These are phyloP conservation scores for Pythium rhizo-oryzae DNA, from an alignment of 352 stramenopile species.

Conservation along the genomic window DNA sequence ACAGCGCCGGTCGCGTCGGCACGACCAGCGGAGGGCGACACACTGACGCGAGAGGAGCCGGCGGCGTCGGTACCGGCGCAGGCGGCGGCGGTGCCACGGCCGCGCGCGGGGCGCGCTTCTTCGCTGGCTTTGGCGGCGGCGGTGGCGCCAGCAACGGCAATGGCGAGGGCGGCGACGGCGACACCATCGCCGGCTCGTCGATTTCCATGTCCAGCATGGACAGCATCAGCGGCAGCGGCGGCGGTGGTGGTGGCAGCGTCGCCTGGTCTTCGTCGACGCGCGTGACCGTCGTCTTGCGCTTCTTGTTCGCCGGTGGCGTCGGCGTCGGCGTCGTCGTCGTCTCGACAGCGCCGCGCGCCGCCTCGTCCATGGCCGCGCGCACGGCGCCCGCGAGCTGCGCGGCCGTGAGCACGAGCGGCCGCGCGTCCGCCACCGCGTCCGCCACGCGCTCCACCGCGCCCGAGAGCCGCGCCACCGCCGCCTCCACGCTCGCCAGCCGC, in stretches of 20 bases:
- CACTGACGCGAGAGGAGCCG: neutral
- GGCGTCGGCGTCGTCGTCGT: neutral
- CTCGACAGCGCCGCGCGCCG: neutral
- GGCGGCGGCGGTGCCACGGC: neutral
- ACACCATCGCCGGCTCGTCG: too few species aligned
- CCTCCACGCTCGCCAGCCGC: slow-evolving; percentile 18
- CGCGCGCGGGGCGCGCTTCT: neutral
- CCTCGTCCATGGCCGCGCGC: slow-evolving; percentile 11
- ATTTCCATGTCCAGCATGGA: slow-evolving; percentile 9
- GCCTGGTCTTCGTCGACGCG: neutral
- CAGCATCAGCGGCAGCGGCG: slow-evolving; percentile 12
- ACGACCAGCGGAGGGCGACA: neutral
- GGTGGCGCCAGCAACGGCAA: neutral
- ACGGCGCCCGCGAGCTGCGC: slow-evolving; percentile 11
- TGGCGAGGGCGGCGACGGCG: neutral
- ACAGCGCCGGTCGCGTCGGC: neutral
- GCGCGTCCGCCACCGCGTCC: slow-evolving; percentile 7
- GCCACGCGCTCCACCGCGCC: slow-evolving; percentile 15
- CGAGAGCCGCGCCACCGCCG: slow-evolving; percentile 10
- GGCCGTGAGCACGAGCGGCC: slow-evolving; percentile 19
- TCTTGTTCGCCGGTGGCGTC: neutral
- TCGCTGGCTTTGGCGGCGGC: neutral
- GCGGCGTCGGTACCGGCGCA: neutral
- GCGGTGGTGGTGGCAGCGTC: neutral
- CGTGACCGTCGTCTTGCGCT: neutral